Evolutionary conservation across 805 yeast genomes (phyloP), one percentile per base, ranked within the genome.

Genomic region (Candida cerambycidarum): DNA sequence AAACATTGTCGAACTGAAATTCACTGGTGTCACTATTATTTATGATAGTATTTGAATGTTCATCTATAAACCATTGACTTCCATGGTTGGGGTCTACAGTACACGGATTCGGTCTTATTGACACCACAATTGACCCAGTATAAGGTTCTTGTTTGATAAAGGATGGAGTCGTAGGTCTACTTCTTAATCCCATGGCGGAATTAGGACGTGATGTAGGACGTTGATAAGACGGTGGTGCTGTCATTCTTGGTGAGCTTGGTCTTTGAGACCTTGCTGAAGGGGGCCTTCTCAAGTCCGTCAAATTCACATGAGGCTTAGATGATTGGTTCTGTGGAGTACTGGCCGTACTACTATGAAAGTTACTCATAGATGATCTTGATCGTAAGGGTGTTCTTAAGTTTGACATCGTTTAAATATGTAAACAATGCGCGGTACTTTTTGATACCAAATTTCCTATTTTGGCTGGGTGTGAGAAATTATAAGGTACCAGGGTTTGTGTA

Each of bases 1-100:
- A 90, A 1, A 92, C 95, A 55, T 84, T 78, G 61, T 92, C 97
- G 57, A 86, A 89, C 19, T 67, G 61, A 57, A 85, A 89, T 21
- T 61, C 55, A 10, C 79, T 77, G 6, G 88, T 85, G 36, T 81
- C 78, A 2, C 79, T 83, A 8, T 54, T 57, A 41, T 75, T 71
- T n/a, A 62, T 53, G 14, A 82, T 78, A 7, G 71, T 53, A 42
- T 65, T 70, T 2, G 55, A 32, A 12, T 24, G 11, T 6, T 71
- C 59, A 44, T 73, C 75, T 35, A 76, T 71, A 44, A 52, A 61
- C 83, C 78, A 85, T 46, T 56, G 66, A 15, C 64, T 35, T 8
- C 63, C 34, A 45, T 50, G 58, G 61, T 63, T 55, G 8, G 65
- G 61, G 45, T 63, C 63, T 27, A 56, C 59, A 18, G 63, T 55